Percentiles rank a stretch among this genome's conserved stretches.
Evolutionary conservation across 345 rosid species (phyloP).

Genomic region (Kernera saxatilis): DNA sequence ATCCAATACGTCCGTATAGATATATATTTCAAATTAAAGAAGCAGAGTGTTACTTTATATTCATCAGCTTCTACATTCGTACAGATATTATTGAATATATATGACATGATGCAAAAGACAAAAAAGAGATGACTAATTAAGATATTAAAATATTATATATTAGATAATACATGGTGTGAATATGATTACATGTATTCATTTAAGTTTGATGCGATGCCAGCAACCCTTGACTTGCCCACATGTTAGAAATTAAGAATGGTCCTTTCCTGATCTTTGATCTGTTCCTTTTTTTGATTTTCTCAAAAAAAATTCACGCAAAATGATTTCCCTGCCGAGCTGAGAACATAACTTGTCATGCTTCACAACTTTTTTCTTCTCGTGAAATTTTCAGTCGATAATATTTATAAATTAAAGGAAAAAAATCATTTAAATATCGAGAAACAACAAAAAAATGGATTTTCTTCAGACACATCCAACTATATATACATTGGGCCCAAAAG

Average conservation of each 20-base stretch:
- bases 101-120: conserved; percentile 12
- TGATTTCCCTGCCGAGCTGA: conserved; percentile 20
- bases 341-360: conserved; percentile 15
- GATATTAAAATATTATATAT: background rate
- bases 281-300: background rate
- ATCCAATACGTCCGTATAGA: background rate
- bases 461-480: conserved; percentile 3
- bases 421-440: background rate
- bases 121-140: conserved; percentile 12
- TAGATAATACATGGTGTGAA: conserved; percentile 1
- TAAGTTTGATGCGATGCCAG: conserved; percentile 15
- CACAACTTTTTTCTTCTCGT: conserved; percentile 12
- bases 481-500: conserved; percentile 8
- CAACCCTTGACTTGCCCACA: conserved; percentile 26
- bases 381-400: conserved; percentile 2
- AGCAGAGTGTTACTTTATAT: background rate
- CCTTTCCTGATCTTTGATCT: conserved; percentile 22
- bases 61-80: conserved; percentile 9
- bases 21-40: background rate
- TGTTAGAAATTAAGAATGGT: conserved; percentile 16
- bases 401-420: background rate
- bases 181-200: conserved; percentile 18
- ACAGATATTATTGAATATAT: background rate
- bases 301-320: background rate
- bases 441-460: conserved; percentile 18